phyloP scores from a whole-genome alignment of 148 eudicot genomes.

The Amaranthus palmeri region DNA sequence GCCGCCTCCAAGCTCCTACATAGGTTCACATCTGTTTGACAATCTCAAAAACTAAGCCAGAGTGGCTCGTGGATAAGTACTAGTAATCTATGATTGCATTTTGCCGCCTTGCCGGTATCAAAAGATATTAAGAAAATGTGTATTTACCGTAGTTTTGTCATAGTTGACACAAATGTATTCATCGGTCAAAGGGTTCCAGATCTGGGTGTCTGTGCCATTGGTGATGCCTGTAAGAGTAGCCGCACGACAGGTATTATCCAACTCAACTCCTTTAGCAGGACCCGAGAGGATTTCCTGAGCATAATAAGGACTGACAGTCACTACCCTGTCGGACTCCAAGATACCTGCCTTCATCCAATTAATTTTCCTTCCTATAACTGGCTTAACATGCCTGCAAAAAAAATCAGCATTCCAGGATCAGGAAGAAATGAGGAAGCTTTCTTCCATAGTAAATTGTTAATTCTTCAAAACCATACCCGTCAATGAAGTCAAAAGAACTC shows the following conservation, averaged over 20 bases:
- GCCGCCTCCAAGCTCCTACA: too few relatives aligned
- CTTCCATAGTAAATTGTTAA: not conserved
- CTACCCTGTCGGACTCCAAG: conserved; percentile 55
- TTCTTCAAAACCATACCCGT: conserved; percentile 50
- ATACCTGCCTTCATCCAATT: conserved; percentile 98
- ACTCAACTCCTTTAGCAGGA: conserved; percentile 67
- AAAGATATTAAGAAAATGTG: not conserved
- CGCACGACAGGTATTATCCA: conserved; percentile 50
- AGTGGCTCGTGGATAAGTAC: not conserved
- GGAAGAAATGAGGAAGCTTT: conserved; percentile 1
- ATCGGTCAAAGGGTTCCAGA: conserved; percentile 84
- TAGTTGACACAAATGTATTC: conserved; percentile 58
- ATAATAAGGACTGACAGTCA: conserved; percentile 93
- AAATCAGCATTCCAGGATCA: not conserved
- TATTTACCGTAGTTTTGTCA: conserved; percentile 62
- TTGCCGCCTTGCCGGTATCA: not conserved
- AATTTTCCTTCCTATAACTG: conserved; percentile 82
- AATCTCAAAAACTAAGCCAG: not conserved
- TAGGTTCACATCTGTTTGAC: not conserved
- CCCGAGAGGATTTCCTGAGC: conserved; percentile 70
- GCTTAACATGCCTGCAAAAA: conserved; percentile 56
- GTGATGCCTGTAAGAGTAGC: conserved; percentile 55
- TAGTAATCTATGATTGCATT: not conserved
- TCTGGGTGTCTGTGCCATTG: conserved; percentile 89
- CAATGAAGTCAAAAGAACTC: conserved; percentile 80